Percentiles rank a stretch among this genome's conserved stretches.
These are phyloP conservation scores for Neocucurbitaria cava DNA, from an alignment of 2,329 filamentous ascomycete genomes.

Conservation along the genomic window DNA sequence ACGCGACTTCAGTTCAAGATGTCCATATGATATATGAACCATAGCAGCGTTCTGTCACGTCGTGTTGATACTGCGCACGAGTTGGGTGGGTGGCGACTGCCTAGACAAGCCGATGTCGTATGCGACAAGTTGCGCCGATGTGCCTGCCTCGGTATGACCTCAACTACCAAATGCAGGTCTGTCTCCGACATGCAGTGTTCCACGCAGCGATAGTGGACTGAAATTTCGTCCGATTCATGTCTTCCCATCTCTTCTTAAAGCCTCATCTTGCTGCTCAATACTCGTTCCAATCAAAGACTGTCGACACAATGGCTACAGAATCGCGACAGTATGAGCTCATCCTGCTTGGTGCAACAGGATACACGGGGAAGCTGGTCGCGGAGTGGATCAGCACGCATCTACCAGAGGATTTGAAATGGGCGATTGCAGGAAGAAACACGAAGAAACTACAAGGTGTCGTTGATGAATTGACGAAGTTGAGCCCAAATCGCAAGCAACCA, in stretches of 20 bases:
- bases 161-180: constrained; percentile 27
- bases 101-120: constrained; percentile 1
- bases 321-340: constrained; percentile 68
- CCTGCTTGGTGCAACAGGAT: constrained; percentile 75
- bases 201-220: constrained; percentile 14
- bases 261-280: constrained; percentile 8
- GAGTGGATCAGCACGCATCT: constrained; percentile 75
- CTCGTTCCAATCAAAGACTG: constrained; percentile 1
- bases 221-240: constrained; percentile 11
- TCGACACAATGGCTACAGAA: constrained; percentile 32
- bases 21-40: neutral
- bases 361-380: constrained; percentile 79
- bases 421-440: constrained; percentile 81
- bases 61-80: neutral
- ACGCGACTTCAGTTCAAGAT: neutral
- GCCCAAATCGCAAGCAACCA: constrained; percentile 73
- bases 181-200: constrained; percentile 20
- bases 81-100: neutral
- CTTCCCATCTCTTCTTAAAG: constrained; percentile 13
- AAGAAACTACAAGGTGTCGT: constrained; percentile 75
- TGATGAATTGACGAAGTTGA: constrained; percentile 69
- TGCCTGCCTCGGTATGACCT: constrained; percentile 28
- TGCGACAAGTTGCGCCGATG: constrained; percentile 9
- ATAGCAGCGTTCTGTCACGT: neutral
- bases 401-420: constrained; percentile 84